phyloP scores from a whole-genome alignment of 352 stramenopile species.

The Phytophthora hibernalis region DNA sequence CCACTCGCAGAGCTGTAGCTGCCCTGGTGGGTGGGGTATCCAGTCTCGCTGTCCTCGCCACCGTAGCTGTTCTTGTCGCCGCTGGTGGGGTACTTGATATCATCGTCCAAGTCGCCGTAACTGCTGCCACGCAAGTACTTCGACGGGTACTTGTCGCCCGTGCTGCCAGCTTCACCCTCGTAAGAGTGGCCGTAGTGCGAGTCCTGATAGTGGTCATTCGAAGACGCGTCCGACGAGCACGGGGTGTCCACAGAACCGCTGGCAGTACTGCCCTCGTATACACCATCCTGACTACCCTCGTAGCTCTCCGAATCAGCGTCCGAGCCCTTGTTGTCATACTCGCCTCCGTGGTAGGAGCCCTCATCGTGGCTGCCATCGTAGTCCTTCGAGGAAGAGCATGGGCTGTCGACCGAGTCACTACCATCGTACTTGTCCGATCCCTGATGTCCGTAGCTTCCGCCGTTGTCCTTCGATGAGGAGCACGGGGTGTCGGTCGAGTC shows the following conservation, averaged over 20 bases:
- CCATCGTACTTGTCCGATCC: not conserved
- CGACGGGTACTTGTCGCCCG: conserved; percentile 22
- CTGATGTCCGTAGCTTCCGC: not conserved
- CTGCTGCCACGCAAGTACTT: conserved; percentile 29
- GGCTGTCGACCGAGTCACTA: not conserved
- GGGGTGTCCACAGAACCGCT: conserved; percentile 13
- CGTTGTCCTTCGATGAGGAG: not conserved
- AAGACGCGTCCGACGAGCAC: conserved; percentile 22
- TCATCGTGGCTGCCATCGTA: not conserved
- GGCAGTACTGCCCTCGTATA: conserved; percentile 5
- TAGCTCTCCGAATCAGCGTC: not conserved
- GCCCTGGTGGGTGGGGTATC: conserved; percentile 10
- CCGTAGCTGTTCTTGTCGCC: conserved; percentile 3
- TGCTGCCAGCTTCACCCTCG: conserved; percentile 1
- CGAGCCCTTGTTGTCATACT: not conserved
- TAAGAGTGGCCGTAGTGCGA: not conserved
- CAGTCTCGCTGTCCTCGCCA: conserved; percentile 1
- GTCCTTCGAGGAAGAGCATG: not conserved
- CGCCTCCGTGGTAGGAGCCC: conserved; percentile 1
- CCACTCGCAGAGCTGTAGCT: conserved; percentile 19
- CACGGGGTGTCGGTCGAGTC: not conserved
- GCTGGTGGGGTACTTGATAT: conserved; percentile 2
- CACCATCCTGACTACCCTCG: not conserved
- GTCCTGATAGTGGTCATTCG: conserved; percentile 3
- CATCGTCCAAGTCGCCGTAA: conserved; percentile 9